phyloP scores from a whole-genome alignment of 495 filamentous ascomycete species.

The Achaetomiella virescens region DNA sequence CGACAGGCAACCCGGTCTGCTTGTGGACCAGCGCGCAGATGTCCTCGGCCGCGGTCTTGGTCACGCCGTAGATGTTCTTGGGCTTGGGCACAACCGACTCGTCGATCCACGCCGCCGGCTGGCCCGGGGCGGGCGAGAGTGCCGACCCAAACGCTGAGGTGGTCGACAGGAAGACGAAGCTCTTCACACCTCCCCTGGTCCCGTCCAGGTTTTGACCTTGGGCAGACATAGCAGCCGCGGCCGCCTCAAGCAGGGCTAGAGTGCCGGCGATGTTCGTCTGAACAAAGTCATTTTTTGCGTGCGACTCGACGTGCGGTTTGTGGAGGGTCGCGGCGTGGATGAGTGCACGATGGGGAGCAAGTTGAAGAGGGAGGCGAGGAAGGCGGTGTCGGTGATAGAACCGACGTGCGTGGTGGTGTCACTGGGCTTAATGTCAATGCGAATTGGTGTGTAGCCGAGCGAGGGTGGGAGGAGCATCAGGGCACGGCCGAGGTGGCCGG shows the following conservation, averaged over 20 bases:
- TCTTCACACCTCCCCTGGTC: background rate
- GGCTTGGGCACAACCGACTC: constrained; percentile 18
- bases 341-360: constrained; percentile 10
- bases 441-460: constrained; percentile 21
- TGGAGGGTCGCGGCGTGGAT: constrained; percentile 31
- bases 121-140: constrained; percentile 10
- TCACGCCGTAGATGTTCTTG: constrained; percentile 31
- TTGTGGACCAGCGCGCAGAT: constrained; percentile 18
- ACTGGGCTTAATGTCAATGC: constrained; percentile 26
- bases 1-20: constrained; percentile 7
- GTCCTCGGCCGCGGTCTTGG: constrained; percentile 27
- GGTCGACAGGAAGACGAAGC: constrained; percentile 28
- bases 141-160: constrained; percentile 28
- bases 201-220: too few relatives aligned
- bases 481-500: constrained; percentile 29
- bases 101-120: constrained; percentile 24
- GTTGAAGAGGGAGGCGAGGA: constrained; percentile 20
- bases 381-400: constrained; percentile 17
- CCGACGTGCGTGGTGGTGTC: constrained; percentile 18
- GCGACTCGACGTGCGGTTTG: constrained; percentile 26
- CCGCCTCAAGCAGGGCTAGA: constrained; percentile 18
- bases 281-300: constrained; percentile 25
- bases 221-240: too few relatives aligned
- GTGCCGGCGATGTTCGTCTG: constrained; percentile 25
- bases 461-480: constrained; percentile 24